Evolutionary conservation across 2,329 filamentous ascomycete genomes (phyloP).

Genomic region (Calcarisporium arbuscula): DNA sequence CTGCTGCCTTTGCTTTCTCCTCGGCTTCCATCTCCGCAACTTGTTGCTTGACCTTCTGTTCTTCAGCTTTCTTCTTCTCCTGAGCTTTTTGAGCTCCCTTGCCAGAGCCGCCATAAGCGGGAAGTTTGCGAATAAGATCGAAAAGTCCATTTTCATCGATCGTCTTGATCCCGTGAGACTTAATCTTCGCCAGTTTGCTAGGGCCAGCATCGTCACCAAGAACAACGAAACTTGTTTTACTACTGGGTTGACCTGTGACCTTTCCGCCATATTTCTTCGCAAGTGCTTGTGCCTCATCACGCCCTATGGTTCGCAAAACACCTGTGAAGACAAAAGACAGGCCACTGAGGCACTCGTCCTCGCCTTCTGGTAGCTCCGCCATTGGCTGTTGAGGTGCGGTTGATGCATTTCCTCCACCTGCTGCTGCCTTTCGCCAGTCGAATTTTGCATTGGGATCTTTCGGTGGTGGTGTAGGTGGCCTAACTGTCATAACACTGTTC

Average conservation of each 20-base stretch:
- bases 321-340: constrained; percentile 95
- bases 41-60: constrained; percentile 72
- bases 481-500: constrained; percentile 76
- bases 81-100: constrained; percentile 81
- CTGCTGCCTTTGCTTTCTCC: constrained; percentile 56
- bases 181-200: constrained; percentile 84
- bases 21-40: constrained; percentile 81
- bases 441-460: constrained; percentile 68
- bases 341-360: constrained; percentile 83
- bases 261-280: constrained; percentile 95
- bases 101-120: constrained; percentile 79
- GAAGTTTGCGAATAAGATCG: constrained; percentile 71
- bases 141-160: constrained; percentile 93
- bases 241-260: constrained; percentile 76
- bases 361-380: constrained; percentile 72
- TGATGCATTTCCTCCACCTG: constrained; percentile 54
- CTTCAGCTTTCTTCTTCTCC: constrained; percentile 78
- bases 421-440: constrained; percentile 61
- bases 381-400: constrained; percentile 54
- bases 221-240: constrained; percentile 91
- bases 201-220: constrained; percentile 87
- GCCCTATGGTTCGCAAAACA: constrained; percentile 69
- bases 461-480: constrained; percentile 76
- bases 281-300: constrained; percentile 77
- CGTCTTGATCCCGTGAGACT: constrained; percentile 72